Base-by-base conservation (phyloP, 352 stramenopile genomes). In the Phytopythium kandeliae region DNA sequence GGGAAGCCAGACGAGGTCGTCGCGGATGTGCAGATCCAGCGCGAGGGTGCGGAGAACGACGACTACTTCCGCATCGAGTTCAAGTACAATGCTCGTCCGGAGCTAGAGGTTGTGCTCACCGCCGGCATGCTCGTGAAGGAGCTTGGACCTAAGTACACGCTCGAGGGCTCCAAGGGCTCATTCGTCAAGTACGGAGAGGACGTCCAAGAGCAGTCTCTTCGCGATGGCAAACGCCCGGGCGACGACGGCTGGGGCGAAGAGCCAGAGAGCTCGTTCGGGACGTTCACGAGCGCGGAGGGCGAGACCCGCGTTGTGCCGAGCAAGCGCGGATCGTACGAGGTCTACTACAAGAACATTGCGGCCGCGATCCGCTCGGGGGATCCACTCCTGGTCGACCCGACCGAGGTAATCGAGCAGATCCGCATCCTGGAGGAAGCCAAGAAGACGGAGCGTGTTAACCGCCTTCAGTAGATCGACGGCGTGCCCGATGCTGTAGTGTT, bases 31-130 rank as follows among this genome's bases (percentile, higher is more conserved):
- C 74, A 90, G 62, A 86, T 86, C 54, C 79, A 90, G 55, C 76
- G 79, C 9, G 71, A 84, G 59, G 76, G 74, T 22, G 60, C 62
- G 3, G 61, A 73, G 58, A 88, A 79, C 48, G 79, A 90, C 36
- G 79, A 90, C 51, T 90, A 71, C 70, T 90, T 90, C 60, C 66
- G 63, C 40, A 62, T 90, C 26, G 62, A 86, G 62, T 74, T 86
- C 62, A 75, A 78, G 51, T 88, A 86, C 59, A 46, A 48, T 15
- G 44, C 57, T 21, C 70, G 63, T 17, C 72, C 77, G 3, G 35
- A 71, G 43, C 54, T 81, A 1, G 53, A 83, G 33, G 71, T 90
- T n/a, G 59, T 90, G 22, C 55, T 88, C 48, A 82, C 65, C 2
- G 76, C 79, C 8, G 74, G 79, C 1, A 87, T 85, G 74, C 63